Evolutionary conservation across 805 yeast species (phyloP).

Genomic region (Myxozyma nipponensis): DNA sequence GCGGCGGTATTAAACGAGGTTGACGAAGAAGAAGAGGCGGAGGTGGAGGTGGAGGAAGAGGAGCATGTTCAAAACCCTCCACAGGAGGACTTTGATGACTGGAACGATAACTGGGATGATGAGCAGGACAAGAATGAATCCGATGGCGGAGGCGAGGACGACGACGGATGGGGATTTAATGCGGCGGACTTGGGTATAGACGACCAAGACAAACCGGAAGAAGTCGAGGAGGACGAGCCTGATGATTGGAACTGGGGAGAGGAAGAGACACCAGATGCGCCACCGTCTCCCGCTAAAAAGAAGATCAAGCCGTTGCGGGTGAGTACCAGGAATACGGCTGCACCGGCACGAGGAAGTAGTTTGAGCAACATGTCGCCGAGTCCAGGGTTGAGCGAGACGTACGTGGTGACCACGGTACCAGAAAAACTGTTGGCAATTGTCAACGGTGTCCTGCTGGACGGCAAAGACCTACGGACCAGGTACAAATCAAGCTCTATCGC

Average conservation of each 20-base stretch:
- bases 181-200: constrained; percentile 3
- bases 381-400: constrained; percentile 15
- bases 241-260: constrained; percentile 29
- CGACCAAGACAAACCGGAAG: neutral
- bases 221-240: constrained; percentile 3
- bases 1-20: constrained; percentile 7
- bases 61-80: neutral
- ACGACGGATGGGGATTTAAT: constrained; percentile 27
- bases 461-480: constrained; percentile 7
- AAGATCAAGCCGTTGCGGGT: neutral
- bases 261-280: constrained; percentile 4
- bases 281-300: neutral
- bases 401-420: constrained; percentile 24
- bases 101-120: constrained; percentile 26
- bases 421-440: constrained; percentile 11
- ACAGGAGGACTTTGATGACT: constrained; percentile 19
- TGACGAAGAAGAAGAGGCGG: neutral
- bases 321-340: neutral
- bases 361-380: neutral
- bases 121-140: constrained; percentile 5
- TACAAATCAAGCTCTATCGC: constrained; percentile 12
- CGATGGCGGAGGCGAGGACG: constrained; percentile 2
- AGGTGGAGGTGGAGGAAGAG: neutral
- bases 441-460: constrained; percentile 4
- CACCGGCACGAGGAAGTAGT: constrained; percentile 7